Evolutionary conservation across 1,139 yeast species (phyloP), one percentile per base, ranked within the genome.

Genomic region (Geotrichum candidum): DNA sequence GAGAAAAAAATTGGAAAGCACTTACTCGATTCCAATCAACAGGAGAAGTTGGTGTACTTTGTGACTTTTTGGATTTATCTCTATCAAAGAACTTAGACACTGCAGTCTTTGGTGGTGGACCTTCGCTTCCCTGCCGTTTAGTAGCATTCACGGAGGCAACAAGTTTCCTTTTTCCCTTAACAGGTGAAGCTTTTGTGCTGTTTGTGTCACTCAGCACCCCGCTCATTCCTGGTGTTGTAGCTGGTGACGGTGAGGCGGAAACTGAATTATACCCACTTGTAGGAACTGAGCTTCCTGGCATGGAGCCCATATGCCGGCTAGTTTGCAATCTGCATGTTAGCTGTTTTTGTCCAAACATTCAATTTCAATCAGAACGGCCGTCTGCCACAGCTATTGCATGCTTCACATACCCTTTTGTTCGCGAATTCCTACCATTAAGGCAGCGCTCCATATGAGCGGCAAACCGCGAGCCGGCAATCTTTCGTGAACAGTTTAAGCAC

Each of bases 401-500:
- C 6, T 50, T 55, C 50, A 29, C 65, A 45, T 53, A 64, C 67
- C 62, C 67, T 66, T 62, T 66, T 53, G 59, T 63, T 46, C 72
- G 64, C 23, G 68, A 65, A 53, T 69, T 72, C 18, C 78, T 67
- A 1, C 90, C 87, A 41, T 85, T 90, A 50, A 91, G 75, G 70
- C 99, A 94, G 68, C 96, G 84, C 71, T 90, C 95, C 55, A 92
- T 80, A 74, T 94, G 99, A 59, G 90, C 92, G 2, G 98, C 97
- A 78, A 90, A 91, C 64, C 99, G 78, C 50, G 90, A 86, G 0
- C 96, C 97, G 0, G 97, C 94, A 18, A 94, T 87, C 70, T 87
- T 89, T 61, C 99, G 79, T 7, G 84, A 85, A 74, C 99, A 94
- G 67, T 88, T 87, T 18, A 82, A 81, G 75, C 99, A 94, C 63